Evolutionary conservation across 108 stramenopile genomes (phyloP).

Genomic region (Fistulifera solaris): DNA sequence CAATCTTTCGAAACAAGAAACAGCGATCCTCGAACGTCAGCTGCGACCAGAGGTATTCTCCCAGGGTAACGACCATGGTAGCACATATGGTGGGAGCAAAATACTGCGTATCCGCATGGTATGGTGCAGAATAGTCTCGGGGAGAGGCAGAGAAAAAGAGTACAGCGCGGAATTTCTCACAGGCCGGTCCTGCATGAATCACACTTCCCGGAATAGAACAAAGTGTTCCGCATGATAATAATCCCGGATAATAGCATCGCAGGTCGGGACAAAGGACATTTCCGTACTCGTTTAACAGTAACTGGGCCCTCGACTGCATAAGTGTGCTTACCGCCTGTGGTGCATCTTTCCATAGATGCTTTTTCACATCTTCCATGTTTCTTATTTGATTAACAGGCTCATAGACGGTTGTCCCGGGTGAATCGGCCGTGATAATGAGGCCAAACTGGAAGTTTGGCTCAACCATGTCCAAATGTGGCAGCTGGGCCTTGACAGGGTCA

Average conservation of each 20-base stretch:
- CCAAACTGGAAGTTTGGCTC: constrained; percentile 9
- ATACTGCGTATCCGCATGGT: constrained; percentile 8
- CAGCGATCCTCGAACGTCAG: no score
- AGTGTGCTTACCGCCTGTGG: not conserved
- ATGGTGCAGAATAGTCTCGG: not conserved
- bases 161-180: constrained; percentile 5
- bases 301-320: not conserved
- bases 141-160: constrained; percentile 11
- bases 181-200: constrained; percentile 8
- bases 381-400: not conserved
- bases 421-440: not conserved
- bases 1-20: no score
- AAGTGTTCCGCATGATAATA: not conserved
- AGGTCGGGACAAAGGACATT: not conserved
- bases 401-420: constrained; percentile 1
- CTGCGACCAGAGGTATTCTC: no score
- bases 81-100: not conserved
- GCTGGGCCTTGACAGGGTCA: constrained; percentile 7
- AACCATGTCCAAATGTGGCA: constrained; percentile 8
- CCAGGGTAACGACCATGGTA: no score
- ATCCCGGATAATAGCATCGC: not conserved
- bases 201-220: constrained; percentile 8
- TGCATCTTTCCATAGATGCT: not conserved
- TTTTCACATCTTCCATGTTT: not conserved
- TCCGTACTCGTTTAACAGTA: not conserved